phyloP scores from a whole-genome alignment of 2,329 filamentous ascomycete species.

The Penicillium carneum region DNA sequence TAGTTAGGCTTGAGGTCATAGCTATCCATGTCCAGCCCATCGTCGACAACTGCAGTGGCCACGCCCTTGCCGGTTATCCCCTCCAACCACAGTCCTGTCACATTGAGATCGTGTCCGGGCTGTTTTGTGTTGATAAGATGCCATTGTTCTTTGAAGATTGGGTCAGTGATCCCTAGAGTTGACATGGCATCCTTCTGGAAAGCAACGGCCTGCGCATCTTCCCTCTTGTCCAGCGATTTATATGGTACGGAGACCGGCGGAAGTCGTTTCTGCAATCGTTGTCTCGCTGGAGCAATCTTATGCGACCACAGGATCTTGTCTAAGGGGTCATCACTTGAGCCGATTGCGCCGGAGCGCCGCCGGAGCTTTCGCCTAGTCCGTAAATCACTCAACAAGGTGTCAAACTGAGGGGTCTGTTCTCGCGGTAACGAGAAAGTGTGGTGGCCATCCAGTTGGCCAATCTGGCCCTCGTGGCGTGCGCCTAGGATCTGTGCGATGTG shows the following conservation, averaged over 20 bases:
- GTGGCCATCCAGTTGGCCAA: conserved; percentile 80
- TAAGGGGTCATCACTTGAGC: conserved; percentile 60
- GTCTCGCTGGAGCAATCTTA: conserved; percentile 71
- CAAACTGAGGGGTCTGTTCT: conserved; percentile 62
- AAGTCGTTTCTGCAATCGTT: conserved; percentile 67
- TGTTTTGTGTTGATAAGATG: conserved; percentile 86
- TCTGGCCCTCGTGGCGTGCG: conserved; percentile 78
- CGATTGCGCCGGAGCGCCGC: conserved; percentile 42
- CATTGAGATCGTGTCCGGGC: conserved; percentile 89
- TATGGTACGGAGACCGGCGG: conserved; percentile 44
- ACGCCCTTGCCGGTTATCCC: conserved; percentile 88
- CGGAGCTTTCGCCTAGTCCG: conserved; percentile 69
- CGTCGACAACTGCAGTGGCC: conserved; percentile 92
- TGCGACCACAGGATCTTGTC: conserved; percentile 79
- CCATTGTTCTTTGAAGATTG: conserved; percentile 94
- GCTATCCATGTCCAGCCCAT: conserved; percentile 95
- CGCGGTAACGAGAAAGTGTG: conserved; percentile 80
- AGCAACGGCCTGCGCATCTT: conserved; percentile 59
- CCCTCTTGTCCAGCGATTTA: conserved; percentile 55
- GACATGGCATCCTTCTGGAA: conserved; percentile 68
- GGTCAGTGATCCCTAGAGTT: conserved; percentile 79
- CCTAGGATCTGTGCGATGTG: conserved; percentile 74
- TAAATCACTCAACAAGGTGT: conserved; percentile 60
- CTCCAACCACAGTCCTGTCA: conserved; percentile 90
- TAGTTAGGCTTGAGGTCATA: conserved; percentile 92